Base-by-base conservation (phyloP, 2,329 filamentous ascomycete species). In the Stachybotrys echinatus region DNA sequence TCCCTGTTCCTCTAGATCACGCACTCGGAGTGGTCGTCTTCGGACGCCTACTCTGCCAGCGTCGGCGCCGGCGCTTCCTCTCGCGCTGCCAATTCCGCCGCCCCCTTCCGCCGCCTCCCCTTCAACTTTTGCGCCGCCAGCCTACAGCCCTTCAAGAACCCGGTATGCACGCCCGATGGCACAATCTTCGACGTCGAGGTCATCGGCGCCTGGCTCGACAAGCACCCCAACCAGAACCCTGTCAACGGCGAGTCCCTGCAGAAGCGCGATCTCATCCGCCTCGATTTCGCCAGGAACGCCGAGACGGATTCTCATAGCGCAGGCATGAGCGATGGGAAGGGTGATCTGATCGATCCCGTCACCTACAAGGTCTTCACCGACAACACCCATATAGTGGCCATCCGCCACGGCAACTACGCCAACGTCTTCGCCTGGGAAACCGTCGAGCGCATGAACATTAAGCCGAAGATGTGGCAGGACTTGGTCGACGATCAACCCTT, bases 351-450 rank as follows among this genome's bases (percentile, higher is more conserved):
- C 55, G 94, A 99, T 62, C 95, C 94, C 0, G 92, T 99, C 44
- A 96, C 92, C 0, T 97, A 89, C 77, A 99, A 99, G 69, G 88
- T 95, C 40, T 90, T 99, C 62, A 99, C 94, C 44, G 91, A 99
- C 67, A 97, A 97, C 69, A 97, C 94, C 4, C 94, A 97, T 68
- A 89, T 99, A 51, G 89, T 97, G 43, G 92, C 92, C 17, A 77
- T 99, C 55, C 80, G 84, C 50, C 84, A 88, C 68, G 83, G 82
- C 49, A 87, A 78, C 49, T 92, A 92, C 51, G 92, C 92, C 46
- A 99, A 99, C 69, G 94, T 96, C 5, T 99, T 97, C 65, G 85
- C 92, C 1, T 96, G 87, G 82, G 95, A 99, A 62, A 99, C 95
- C 2, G 83, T 99, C 37, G 89, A 97, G 70, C 81, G 89, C 60